Conservation (phyloP, 257 asterid species). For the Solanum lycopersicoides region DNA sequence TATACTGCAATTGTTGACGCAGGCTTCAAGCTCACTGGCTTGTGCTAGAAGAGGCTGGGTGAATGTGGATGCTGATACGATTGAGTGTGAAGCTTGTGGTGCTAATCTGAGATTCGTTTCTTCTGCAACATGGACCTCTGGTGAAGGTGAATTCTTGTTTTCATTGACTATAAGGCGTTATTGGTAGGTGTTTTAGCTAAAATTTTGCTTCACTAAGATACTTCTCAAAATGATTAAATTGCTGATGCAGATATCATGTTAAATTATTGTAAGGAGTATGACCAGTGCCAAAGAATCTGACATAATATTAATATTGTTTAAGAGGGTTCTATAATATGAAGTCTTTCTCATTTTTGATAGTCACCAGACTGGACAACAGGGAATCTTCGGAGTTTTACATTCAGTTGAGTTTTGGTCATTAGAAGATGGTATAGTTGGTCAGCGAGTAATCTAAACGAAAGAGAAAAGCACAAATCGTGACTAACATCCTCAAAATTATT, state of each 20-base stretch:
- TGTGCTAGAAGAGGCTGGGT: slow-evolving; percentile 99
- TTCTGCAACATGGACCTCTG: slow-evolving; percentile 55
- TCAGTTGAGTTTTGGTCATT: not conserved
- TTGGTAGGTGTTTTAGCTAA: not conserved
- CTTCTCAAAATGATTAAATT: not conserved
- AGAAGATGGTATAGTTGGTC: not conserved
- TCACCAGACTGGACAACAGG: not conserved
- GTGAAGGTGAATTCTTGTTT: slow-evolving; percentile 58
- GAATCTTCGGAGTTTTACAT: not conserved
- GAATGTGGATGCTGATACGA: slow-evolving; percentile 69
- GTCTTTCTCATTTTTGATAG: not conserved
- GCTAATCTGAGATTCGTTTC: slow-evolving; percentile 54
- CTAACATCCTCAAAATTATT: not conserved
- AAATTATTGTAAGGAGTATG: not conserved
- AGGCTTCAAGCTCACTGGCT: slow-evolving; percentile 87
- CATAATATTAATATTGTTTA: not conserved
- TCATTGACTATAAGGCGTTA: not conserved
- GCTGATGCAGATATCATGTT: not conserved
- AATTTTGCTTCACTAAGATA: not conserved
- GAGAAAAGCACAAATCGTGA: not conserved
- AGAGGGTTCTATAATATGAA: not conserved
- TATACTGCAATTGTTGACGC: slow-evolving; percentile 11
- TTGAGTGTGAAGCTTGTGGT: slow-evolving; percentile 96
- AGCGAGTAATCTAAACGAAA: not conserved
- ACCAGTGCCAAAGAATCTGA: not conserved